Conservation (phyloP, 306 rosid species). For the Castanospermum australe region DNA sequence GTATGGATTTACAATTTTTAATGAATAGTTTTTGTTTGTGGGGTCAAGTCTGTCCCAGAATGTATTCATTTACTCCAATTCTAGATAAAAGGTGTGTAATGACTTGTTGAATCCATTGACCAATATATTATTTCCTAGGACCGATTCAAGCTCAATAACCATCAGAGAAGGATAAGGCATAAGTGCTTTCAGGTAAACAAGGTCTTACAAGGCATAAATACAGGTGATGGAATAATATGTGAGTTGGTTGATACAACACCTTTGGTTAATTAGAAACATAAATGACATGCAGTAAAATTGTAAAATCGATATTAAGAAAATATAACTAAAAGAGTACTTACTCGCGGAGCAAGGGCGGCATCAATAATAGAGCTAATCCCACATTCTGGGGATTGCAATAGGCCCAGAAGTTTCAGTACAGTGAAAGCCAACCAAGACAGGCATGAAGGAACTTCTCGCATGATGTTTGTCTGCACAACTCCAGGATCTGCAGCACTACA, state of each 20-base stretch:
- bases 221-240: not conserved
- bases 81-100: not conserved
- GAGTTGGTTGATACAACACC: not conserved
- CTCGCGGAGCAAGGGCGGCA: constrained; percentile 79
- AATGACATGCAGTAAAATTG: constrained; percentile 10
- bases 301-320: constrained; percentile 9
- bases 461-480: constrained; percentile 67
- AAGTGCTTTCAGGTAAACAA: not conserved
- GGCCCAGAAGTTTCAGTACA: constrained; percentile 48
- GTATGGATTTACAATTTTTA: not conserved
- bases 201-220: not conserved
- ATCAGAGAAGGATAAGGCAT: constrained; percentile 4
- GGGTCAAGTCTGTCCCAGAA: not conserved
- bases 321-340: constrained; percentile 39
- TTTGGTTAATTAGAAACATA: not conserved
- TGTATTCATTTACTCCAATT: not conserved
- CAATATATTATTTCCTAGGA: constrained; percentile 10
- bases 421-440: constrained; percentile 47
- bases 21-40: not conserved
- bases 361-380: constrained; percentile 64
- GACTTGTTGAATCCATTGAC: not conserved
- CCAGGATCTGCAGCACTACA: constrained; percentile 86
- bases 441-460: constrained; percentile 72
- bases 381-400: constrained; percentile 61
- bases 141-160: constrained; percentile 19